Evolutionary conservation across 345 rosid species (phyloP).

Genomic region (Rhodamnia rubescens): DNA sequence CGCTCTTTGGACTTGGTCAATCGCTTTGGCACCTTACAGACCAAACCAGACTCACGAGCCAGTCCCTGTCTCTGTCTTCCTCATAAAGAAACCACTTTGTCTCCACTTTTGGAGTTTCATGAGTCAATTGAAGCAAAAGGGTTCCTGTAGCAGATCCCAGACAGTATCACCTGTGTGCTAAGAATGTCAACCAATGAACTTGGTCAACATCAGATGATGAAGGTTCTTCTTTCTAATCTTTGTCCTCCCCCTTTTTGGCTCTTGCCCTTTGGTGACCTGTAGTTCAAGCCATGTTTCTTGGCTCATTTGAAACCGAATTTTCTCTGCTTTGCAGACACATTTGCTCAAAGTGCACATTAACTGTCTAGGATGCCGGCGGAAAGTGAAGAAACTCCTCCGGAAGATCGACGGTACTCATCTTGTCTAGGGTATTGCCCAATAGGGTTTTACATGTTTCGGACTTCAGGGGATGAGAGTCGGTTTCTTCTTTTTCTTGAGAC

Average conservation of each 20-base stretch:
- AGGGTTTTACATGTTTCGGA: not conserved
- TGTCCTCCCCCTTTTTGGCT: not conserved
- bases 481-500: not conserved
- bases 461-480: not conserved
- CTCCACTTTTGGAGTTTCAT: not conserved
- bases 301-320: not conserved
- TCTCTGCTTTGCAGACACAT: slow-evolving; percentile 29
- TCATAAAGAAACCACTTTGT: not conserved
- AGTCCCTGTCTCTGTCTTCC: not conserved
- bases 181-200: slow-evolving; percentile 24
- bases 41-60: not conserved
- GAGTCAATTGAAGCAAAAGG: not conserved
- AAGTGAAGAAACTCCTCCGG: slow-evolving; percentile 54
- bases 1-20: not conserved
- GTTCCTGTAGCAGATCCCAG: not conserved
- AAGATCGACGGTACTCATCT: slow-evolving; percentile 55
- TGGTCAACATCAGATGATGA: slow-evolving; percentile 24
- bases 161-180: not conserved
- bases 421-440: not conserved
- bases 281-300: not conserved
- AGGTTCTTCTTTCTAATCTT: slow-evolving; percentile 5
- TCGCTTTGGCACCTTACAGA: not conserved
- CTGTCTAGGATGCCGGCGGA: slow-evolving; percentile 65
- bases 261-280: not conserved
- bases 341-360: slow-evolving; percentile 55